Evolutionary conservation across 768 basidiomycete genomes (phyloP).

Genomic region (Leccinum subgranulosum): DNA sequence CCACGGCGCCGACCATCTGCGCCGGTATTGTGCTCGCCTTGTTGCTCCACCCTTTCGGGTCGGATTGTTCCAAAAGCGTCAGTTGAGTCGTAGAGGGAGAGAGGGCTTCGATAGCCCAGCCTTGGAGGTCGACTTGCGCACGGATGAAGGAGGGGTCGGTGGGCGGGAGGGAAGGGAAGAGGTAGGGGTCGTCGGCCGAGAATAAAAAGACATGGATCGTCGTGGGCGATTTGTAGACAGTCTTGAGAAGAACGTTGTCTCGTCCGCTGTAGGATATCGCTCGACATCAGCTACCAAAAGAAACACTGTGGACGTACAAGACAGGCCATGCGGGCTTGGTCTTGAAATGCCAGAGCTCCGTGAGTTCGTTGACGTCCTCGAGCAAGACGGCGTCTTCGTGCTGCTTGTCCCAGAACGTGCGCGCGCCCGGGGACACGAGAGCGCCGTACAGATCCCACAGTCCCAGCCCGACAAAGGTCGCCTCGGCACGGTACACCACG

Average conservation of each 20-base stretch:
- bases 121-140: slow-evolving; percentile 96
- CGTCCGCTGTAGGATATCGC: slow-evolving; percentile 62
- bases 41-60: slow-evolving; percentile 96
- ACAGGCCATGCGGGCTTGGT: slow-evolving; percentile 92
- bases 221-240: slow-evolving; percentile 94
- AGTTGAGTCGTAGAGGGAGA: slow-evolving; percentile 94
- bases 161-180: slow-evolving; percentile 73
- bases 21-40: slow-evolving; percentile 85
- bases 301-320: slow-evolving; percentile 53
- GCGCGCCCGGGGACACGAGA: slow-evolving; percentile 82
- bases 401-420: slow-evolving; percentile 83
- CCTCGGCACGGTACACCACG: slow-evolving; percentile 94
- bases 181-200: slow-evolving; percentile 83
- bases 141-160: slow-evolving; percentile 79
- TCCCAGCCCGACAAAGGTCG: slow-evolving; percentile 93
- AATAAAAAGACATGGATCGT: slow-evolving; percentile 95
- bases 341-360: slow-evolving; percentile 91
- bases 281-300: background rate
- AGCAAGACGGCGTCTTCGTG: slow-evolving; percentile 83
- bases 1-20: slow-evolving; percentile 87
- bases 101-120: slow-evolving; percentile 94
- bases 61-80: slow-evolving; percentile 92
- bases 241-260: slow-evolving; percentile 87
- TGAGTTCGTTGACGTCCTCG: slow-evolving; percentile 87
- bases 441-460: slow-evolving; percentile 93